A percentile compares a stretch with the other conserved stretches of the same genome.
Conservation (phyloP, 345 rosid genomes). For the Dimocarpus longan region DNA sequence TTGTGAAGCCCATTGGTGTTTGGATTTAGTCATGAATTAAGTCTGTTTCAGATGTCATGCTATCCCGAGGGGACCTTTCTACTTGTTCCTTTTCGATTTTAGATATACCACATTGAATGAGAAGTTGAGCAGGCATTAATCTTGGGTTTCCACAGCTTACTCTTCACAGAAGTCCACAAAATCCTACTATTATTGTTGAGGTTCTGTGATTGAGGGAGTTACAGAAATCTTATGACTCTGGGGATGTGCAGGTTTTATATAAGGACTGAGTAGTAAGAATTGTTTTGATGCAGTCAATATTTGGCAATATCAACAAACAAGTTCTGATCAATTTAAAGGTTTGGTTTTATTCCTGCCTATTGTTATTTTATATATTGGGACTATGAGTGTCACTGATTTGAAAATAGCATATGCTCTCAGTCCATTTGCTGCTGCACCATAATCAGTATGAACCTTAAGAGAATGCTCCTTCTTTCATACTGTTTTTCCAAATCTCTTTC, state of each 20-base stretch:
- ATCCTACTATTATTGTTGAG: background rate
- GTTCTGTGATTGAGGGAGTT: background rate
- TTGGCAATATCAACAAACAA: background rate
- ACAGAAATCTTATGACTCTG: background rate
- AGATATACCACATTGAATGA: background rate
- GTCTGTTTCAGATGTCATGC: background rate
- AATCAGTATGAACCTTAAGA: background rate
- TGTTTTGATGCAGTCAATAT: background rate
- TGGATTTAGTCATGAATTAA: background rate
- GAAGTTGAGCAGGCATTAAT: background rate
- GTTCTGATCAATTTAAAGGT: constrained; percentile 5
- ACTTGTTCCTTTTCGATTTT: background rate
- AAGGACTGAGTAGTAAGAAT: too few species aligned
- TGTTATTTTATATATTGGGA: background rate
- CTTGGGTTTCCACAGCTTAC: background rate
- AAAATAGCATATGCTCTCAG: background rate
- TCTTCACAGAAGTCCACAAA: background rate
- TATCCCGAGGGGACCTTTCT: background rate
- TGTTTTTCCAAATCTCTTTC: background rate
- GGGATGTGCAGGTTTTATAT: background rate
- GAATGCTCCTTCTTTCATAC: background rate
- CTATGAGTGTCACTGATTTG: background rate
- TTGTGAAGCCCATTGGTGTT: constrained; percentile 33
- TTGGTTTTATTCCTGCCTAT: background rate
- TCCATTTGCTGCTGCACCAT: background rate